A percentile compares a stretch with the other conserved stretches of the same genome.
phyloP scores from a whole-genome alignment of 805 yeast genomes.

The Starmerella gropengiesseri region DNA sequence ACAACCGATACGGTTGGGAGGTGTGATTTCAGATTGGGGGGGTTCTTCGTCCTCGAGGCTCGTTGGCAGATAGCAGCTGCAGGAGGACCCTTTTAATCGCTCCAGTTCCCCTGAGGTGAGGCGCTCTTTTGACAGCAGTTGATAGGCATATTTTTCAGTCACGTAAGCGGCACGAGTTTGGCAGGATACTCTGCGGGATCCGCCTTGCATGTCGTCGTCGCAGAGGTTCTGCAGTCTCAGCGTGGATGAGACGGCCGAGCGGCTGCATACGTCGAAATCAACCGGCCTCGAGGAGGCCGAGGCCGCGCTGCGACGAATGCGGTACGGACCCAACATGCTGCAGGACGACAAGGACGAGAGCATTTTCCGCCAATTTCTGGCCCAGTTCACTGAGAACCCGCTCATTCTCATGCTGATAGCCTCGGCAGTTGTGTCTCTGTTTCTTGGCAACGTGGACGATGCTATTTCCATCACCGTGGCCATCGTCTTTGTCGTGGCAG shows the following conservation, averaged over 20 bases:
- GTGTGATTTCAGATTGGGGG: too few species aligned
- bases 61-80: too few species aligned
- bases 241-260: slow-evolving; percentile 51
- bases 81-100: too few species aligned
- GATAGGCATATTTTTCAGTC: slow-evolving; percentile 7
- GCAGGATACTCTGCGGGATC: background rate
- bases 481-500: slow-evolving; percentile 83
- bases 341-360: slow-evolving; percentile 66
- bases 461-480: slow-evolving; percentile 91
- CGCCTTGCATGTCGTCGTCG: slow-evolving; percentile 40
- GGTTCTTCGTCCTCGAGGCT: too few species aligned
- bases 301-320: slow-evolving; percentile 61
- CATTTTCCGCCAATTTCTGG: slow-evolving; percentile 56
- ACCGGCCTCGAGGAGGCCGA: slow-evolving; percentile 57
- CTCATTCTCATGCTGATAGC: slow-evolving; percentile 78
- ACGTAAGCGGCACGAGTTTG: slow-evolving; percentile 3
- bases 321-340: slow-evolving; percentile 77
- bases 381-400: slow-evolving; percentile 83
- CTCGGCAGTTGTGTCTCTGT: slow-evolving; percentile 73
- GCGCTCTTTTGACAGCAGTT: background rate
- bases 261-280: slow-evolving; percentile 48
- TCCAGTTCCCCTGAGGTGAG: too few species aligned
- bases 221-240: slow-evolving; percentile 50
- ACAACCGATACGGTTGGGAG: too few species aligned
- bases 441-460: slow-evolving; percentile 95